Evolutionary conservation across 139 green algal genomes (phyloP).

Genomic region (Cymbomonas tetramitiformis): DNA sequence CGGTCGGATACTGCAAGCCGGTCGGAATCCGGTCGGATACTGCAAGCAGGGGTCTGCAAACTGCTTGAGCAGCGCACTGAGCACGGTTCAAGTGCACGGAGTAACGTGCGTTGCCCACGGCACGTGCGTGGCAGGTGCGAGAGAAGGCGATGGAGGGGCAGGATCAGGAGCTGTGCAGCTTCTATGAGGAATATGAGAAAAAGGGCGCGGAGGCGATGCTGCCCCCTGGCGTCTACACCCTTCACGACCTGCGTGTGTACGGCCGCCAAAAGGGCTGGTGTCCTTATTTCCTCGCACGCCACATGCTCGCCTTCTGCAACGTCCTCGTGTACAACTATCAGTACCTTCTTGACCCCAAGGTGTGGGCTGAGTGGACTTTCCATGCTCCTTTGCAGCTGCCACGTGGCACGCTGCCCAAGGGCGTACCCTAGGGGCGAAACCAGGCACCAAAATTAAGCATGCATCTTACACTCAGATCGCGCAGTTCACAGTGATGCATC

Average conservation of each 20-base stretch:
- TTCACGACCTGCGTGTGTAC: slow-evolving; percentile 52
- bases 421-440: no score
- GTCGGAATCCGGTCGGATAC: no score
- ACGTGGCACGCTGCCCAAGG: no score
- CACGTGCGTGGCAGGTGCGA: neutral
- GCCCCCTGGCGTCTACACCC: slow-evolving; percentile 42
- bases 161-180: slow-evolving; percentile 55
- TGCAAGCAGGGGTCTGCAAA: no score
- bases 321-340: slow-evolving; percentile 98
- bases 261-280: slow-evolving; percentile 83
- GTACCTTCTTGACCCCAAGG: slow-evolving; percentile 96
- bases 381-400: no score
- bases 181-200: slow-evolving; percentile 71
- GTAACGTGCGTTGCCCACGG: neutral
- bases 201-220: slow-evolving; percentile 51
- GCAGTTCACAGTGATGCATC: no score
- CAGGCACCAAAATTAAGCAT: no score
- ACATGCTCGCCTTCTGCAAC: slow-evolving; percentile 88
- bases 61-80: no score
- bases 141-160: neutral
- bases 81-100: slow-evolving; percentile 13
- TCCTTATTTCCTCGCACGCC: slow-evolving; percentile 92
- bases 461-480: no score
- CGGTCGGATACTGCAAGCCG: no score
- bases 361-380: no score